phyloP scores from a whole-genome alignment of 306 rosid species.

The Amphicarpaea edgeworthii region DNA sequence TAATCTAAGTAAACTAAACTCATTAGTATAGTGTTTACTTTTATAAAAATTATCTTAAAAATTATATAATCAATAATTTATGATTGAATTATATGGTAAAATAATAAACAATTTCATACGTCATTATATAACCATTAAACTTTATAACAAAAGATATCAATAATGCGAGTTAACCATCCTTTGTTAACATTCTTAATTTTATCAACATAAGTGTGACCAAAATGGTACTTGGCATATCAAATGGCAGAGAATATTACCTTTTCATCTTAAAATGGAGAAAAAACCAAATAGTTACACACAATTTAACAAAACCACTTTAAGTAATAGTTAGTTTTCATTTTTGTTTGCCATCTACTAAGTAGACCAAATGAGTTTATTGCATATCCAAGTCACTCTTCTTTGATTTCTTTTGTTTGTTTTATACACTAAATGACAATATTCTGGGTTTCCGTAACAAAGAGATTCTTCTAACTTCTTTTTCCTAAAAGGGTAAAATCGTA shows the following conservation, averaged over 20 bases:
- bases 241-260: slow-evolving; percentile 13
- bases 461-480: slow-evolving; percentile 31
- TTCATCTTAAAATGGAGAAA: neutral
- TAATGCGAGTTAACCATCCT: neutral
- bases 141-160: neutral
- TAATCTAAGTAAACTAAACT: too few species aligned
- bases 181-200: neutral
- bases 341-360: neutral
- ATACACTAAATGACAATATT: slow-evolving; percentile 38
- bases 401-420: slow-evolving; percentile 40
- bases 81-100: too few species aligned
- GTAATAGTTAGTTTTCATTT: neutral
- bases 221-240: neutral
- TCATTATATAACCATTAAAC: too few species aligned
- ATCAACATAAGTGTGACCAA: neutral
- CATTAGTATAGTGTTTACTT: too few species aligned
- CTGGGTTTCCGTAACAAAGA: neutral
- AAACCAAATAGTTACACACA: slow-evolving; percentile 19
- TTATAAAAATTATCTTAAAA: too few species aligned
- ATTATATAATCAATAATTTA: too few species aligned
- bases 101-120: too few species aligned
- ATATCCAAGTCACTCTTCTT: slow-evolving; percentile 18
- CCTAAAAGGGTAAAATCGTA: neutral
- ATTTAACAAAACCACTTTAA: neutral
- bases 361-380: slow-evolving; percentile 32